Evolutionary conservation across 306 rosid species (phyloP), one percentile per base, ranked within the genome.

Genomic region (Prunus salicina): DNA sequence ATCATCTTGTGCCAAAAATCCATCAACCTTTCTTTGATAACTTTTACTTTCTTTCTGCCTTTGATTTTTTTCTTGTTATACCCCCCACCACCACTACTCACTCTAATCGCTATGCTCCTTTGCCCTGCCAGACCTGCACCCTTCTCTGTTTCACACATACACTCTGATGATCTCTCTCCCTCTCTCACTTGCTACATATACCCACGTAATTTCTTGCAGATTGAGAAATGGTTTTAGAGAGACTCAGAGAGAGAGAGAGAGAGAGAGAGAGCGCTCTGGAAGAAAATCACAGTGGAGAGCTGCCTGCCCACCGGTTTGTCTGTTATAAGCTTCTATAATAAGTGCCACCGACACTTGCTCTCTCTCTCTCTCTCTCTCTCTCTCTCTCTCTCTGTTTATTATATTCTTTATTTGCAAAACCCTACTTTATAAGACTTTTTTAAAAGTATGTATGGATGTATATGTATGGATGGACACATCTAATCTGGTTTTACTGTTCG

Each of bases 1-100:
- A 89, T 34, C 86, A 93, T 86, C 73, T 82, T 87, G 46, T 86
- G 82, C 86, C 82, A 89, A 10, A 91, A 72, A 72, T 84, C 85
- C 97, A 91, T 89, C 27, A 87, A 81, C 53, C 83, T 80, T 6
- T 62, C 56, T 62, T 74, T 85, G 11, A 80, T 80, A 27, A 70
- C 76, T 58, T 68, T 81, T 46, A 45, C 84, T 20, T 61, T 87
- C 76, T 34, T 81, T 30, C 72, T 81, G 38, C 56, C 76, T 76
- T 71, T 88, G 64, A 79, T 84, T 61, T 57, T 78, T 38, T 53
- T 74, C 22, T 38, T 38, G 43, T 38, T 38, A 38, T 52, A 73
- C 77, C 68, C 71, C 82, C 76, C 22, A 51, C 77, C 69, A 1
- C 65, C 69, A 2, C 61, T 64, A 50, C 80, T 77, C 24, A 64